Evolutionary conservation across 208 protist genomes (phyloP), one percentile per base, ranked within the genome.

Genomic region (Angomonas ambiguus): DNA sequence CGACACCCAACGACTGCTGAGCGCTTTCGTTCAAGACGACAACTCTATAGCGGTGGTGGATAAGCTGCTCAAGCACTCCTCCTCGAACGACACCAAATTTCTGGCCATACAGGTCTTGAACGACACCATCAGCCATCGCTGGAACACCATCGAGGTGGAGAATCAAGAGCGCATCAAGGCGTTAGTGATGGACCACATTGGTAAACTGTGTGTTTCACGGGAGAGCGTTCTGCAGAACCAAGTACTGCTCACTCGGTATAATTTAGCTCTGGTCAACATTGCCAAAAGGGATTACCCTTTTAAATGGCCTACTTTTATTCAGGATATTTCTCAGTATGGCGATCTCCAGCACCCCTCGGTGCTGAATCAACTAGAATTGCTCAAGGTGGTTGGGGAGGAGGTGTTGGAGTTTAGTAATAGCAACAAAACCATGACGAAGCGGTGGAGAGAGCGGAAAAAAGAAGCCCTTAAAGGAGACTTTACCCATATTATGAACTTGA

Each of bases 201-300:
- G 98, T 27, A 64, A 82, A 22, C 69, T 97, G 35, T 92, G 85
- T 74, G 75, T 62, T 3, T 83, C 69, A 51, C 83, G 85, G 27
- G 71, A 55, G 4, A 69, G 75, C 10, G 81, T 96, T 30, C 82
- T 84, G 30, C 68, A 71, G 53, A 65, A 77, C 24, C 74, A 82
- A 42, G 71, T 84, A n/a, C 71, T 97, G 22, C 71, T 98, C 20
- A 95, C 92, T 2, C 97, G 97, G 64, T 80, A 96, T 68, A 96
- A 97, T 72, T 84, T 76, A 72, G 87, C 87, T 18, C 75, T 98
- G 6, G 90, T 98, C 1, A 83, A 76, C 77, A 99, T 99, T 56
- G 76, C 99, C 3, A 99, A 99, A 80, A 88, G 99, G 30, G 97
- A 99, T 72, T 99, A 98, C 97, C 98, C 98, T 16, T 70, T 97